Conservation (phyloP, 352 stramenopile species). For the Pythium vanterpoolii region DNA sequence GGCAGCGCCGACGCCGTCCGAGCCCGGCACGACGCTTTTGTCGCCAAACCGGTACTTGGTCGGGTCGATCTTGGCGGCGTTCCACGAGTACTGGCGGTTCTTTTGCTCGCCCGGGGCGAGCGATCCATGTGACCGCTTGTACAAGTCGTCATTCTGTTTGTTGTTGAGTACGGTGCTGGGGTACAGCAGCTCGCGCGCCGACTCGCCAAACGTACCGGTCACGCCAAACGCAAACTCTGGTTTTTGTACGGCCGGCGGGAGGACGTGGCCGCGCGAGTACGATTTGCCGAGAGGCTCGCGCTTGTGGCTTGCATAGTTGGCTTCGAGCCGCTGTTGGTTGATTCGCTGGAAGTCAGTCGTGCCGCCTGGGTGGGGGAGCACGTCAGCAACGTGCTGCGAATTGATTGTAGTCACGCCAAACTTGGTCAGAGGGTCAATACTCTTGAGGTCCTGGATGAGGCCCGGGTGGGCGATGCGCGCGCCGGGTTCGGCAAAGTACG, state of each 20-base stretch:
- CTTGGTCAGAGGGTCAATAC: constrained; percentile 55
- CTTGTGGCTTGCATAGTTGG: constrained; percentile 77
- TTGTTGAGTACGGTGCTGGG: constrained; percentile 56
- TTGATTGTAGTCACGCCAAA: constrained; percentile 62
- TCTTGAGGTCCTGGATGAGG: constrained; percentile 76
- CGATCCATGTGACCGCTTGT: constrained; percentile 75
- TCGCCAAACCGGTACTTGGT: constrained; percentile 68
- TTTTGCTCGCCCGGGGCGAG: constrained; percentile 84
- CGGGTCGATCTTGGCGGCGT: constrained; percentile 60
- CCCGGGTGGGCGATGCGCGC: constrained; percentile 72
- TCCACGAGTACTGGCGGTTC: constrained; percentile 82
- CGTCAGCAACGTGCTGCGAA: constrained; percentile 66
- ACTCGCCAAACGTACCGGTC: constrained; percentile 67
- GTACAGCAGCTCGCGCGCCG: constrained; percentile 84
- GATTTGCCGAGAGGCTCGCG: constrained; percentile 74
- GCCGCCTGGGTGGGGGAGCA: constrained; percentile 36
- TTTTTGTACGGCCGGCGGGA: constrained; percentile 52
- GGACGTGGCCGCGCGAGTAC: constrained; percentile 59
- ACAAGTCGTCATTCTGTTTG: constrained; percentile 56
- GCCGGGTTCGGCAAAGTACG: constrained; percentile 77
- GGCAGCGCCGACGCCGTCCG: constrained; percentile 49
- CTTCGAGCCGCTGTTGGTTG: constrained; percentile 63
- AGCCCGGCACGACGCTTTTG: constrained; percentile 34
- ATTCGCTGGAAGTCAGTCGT: constrained; percentile 65
- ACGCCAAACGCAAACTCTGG: constrained; percentile 67